phyloP scores from a whole-genome alignment of 2,329 filamentous ascomycete species.

The Talaromyces funiculosus region DNA sequence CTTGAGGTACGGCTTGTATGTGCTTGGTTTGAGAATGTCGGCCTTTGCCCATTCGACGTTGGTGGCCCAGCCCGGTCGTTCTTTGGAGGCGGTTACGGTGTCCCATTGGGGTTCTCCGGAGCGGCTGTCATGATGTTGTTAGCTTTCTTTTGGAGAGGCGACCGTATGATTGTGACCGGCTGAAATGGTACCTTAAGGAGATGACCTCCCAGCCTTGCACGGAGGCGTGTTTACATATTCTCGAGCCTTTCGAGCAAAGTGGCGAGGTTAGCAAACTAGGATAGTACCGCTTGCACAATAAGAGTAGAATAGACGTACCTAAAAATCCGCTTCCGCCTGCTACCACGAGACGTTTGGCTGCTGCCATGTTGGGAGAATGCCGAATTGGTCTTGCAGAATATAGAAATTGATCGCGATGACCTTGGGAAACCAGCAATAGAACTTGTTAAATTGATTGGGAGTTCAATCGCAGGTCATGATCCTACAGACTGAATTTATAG shows the following conservation, averaged over 20 bases:
- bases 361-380: conserved; percentile 36
- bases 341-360: conserved; percentile 76
- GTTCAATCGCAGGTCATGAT: background rate
- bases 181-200: conserved; percentile 76
- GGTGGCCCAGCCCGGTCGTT: conserved; percentile 72
- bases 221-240: conserved; percentile 87
- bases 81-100: conserved; percentile 63
- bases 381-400: background rate
- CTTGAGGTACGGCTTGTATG: conserved; percentile 70
- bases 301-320: conserved; percentile 46
- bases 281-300: background rate
- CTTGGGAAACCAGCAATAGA: no score
- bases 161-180: background rate
- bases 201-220: conserved; percentile 85
- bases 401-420: background rate
- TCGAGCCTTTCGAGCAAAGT: conserved; percentile 48
- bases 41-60: conserved; percentile 82
- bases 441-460: background rate
- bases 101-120: conserved; percentile 87
- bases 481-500: conserved; percentile 20
- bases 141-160: background rate
- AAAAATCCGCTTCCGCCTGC: conserved; percentile 93
- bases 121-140: conserved; percentile 52
- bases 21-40: conserved; percentile 76
- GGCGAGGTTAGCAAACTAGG: background rate